These are phyloP conservation scores for Boletus barrowsii DNA, from an alignment of 768 basidiomycete genomes.

Conservation along the genomic window DNA sequence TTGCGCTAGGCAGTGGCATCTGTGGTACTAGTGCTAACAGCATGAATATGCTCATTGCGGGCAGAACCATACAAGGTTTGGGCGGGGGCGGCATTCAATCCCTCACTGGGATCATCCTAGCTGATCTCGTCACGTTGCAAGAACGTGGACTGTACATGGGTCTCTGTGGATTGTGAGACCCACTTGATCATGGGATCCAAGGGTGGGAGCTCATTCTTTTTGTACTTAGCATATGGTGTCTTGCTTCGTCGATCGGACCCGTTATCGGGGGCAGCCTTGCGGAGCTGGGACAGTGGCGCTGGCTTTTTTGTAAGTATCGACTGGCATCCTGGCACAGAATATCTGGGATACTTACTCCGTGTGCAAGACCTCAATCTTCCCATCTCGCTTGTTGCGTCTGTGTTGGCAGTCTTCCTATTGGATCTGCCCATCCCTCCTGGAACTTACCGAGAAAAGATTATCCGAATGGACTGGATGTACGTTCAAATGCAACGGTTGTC, in stretches of 20 bases:
- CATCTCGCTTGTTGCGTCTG: slow-evolving; percentile 29
- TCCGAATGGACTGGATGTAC: slow-evolving; percentile 43
- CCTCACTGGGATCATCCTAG: slow-evolving; percentile 39
- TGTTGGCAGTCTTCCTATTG: slow-evolving; percentile 31
- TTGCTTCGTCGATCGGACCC: slow-evolving; percentile 35
- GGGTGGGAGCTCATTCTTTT: neutral
- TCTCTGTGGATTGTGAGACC: slow-evolving; percentile 35
- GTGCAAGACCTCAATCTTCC: slow-evolving; percentile 41
- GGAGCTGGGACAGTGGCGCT: slow-evolving; percentile 35
- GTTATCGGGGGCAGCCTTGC: slow-evolving; percentile 37
- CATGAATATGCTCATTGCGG: slow-evolving; percentile 44
- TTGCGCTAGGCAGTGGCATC: slow-evolving; percentile 41
- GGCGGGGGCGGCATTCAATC: slow-evolving; percentile 41
- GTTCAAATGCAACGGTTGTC: slow-evolving; percentile 3
- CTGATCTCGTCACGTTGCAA: slow-evolving; percentile 44
- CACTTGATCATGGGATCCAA: neutral
- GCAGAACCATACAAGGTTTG: slow-evolving; percentile 39
- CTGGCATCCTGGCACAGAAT: neutral
- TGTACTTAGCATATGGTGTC: slow-evolving; percentile 29
- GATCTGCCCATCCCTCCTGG: slow-evolving; percentile 34
- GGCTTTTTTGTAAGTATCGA: slow-evolving; percentile 37
- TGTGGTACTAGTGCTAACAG: slow-evolving; percentile 40
- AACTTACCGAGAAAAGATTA: slow-evolving; percentile 33
- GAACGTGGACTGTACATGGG: slow-evolving; percentile 42
- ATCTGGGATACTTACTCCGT: neutral